Evolutionary conservation across 2,329 filamentous ascomycete species (phyloP), one percentile per base, ranked within the genome.

Genomic region (Rutstroemia sp.): DNA sequence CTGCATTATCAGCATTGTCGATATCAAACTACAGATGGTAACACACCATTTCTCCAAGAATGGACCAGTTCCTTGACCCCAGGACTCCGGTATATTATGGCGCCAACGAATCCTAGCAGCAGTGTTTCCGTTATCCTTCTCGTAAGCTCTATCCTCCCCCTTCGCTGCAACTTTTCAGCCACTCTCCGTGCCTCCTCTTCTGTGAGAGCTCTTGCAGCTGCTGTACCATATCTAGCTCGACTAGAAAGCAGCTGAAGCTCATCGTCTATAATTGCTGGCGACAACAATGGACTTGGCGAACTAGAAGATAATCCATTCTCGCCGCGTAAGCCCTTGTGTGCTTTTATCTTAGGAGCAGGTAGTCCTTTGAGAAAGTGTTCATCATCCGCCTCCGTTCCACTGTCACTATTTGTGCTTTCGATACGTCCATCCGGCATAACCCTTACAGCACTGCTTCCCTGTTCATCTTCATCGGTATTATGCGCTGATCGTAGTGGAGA

Each of bases 361-460:
- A 96, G 74, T 0, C 91, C 88, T 69, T 87, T 94, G 56, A 96
- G 76, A 63, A 92, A 86, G 61, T 92, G 88, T 71, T 97, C 92
- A 73, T 97, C 92, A 66, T 96, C 92, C 41, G 92, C 92, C 69
- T 97, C 92, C 17, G 92, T 95, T 23, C 92, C 92, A 69, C 91
- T 96, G 64, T 96, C 92, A 70, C 89, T 96, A 10, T 81, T 82
- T 2, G 83, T 79, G 1, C 79, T 60, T 57, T 66, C 62, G 58
- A 63, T 48, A 58, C 64, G 60, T 55, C 60, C 59, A 17, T 56
- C 59, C 48, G 56, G 44, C 4, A 17, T 38, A 44, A 14, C 25
- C 2, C 27, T 27, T 62, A 64, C 47, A 56, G 58, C 50, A 16
- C 53, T 55, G 38, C 39, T 41, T 8, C 51, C 60, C 44, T 54